Evolutionary conservation across 805 yeast genomes (phyloP), one percentile per base, ranked within the genome.

Genomic region (Yarrowia sp.): DNA sequence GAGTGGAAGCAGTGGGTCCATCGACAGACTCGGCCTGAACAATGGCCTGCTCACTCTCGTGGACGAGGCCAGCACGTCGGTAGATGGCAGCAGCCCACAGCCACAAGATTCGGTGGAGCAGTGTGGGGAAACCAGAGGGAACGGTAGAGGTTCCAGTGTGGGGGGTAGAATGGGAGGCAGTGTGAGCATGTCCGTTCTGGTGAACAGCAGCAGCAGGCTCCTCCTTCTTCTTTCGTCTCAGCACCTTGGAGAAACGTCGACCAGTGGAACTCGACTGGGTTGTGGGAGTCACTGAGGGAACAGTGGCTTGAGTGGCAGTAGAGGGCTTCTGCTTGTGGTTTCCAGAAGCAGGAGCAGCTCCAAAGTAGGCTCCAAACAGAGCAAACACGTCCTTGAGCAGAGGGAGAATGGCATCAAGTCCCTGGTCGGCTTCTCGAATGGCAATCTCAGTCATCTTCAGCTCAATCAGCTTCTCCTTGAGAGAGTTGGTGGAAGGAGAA

Each of bases 371-470:
- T 57, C 84, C 80, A 69, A 81, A 87, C 10, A 87, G 72, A 10
- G 78, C 81, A 69, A 91, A 88, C 9, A 90, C 80, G 50, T 84
- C 90, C 1, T 89, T 83, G n/a, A 92, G 72, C 58, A 80, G 78
- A 45, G 86, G 90, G 66, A 90, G 73, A 0, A 91, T 84, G 47
- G 82, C 82, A 33, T 80, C 77, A 0, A 81, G 75, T 7, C 91
- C 93, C 65, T 82, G 79, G 4, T 83, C 77, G 6, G 84, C 80
- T 70, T 88, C 92, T 62, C 85, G 76, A n/a, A 90, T 77, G 1
- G 90, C 85, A 41, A 91, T 76, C 70, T 88, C 90, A 0, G 96
- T 87, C 75, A 89, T 79, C 69, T 89, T 89, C 72, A 91, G 79
- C 72, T 90, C 89, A 11, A 76, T 43, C 14, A 62, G 86, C 72